Percentiles rank a stretch among this genome's conserved stretches.
Conservation (phyloP, 164 flowering plant species). For the Vitis amurensis region DNA sequence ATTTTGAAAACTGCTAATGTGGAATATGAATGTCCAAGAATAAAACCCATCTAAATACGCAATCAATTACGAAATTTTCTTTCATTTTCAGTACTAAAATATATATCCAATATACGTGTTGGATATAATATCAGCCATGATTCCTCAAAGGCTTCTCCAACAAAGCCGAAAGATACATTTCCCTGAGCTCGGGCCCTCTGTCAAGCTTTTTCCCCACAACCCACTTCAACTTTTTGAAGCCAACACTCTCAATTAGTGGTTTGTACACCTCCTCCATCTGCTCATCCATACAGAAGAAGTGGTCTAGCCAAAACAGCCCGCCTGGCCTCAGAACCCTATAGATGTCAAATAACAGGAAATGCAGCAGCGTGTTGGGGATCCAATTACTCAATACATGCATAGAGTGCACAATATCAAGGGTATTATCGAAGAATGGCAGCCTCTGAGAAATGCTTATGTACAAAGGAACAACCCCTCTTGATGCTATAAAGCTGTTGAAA, state of each 20-base stretch:
- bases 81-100: too few relatives aligned
- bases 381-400: slow-evolving; percentile 74
- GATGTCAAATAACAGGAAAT: slow-evolving; percentile 57
- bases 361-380: slow-evolving; percentile 55
- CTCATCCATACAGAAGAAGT: slow-evolving; percentile 54
- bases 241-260: slow-evolving; percentile 56
- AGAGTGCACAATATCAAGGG: slow-evolving; percentile 65
- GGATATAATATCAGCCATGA: too few relatives aligned
- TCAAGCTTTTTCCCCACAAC: slow-evolving; percentile 61
- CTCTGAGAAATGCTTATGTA: slow-evolving; percentile 60
- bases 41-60: too few relatives aligned
- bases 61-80: too few relatives aligned
- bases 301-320: slow-evolving; percentile 75
- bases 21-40: too few relatives aligned
- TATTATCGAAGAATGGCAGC: slow-evolving; percentile 73
- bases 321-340: slow-evolving; percentile 76
- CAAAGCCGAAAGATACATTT: slow-evolving; percentile 66
- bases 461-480: slow-evolving; percentile 62
- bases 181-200: slow-evolving; percentile 44
- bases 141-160: slow-evolving; percentile 57
- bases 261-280: slow-evolving; percentile 45
- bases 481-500: slow-evolving; percentile 61
- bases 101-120: too few relatives aligned
- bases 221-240: slow-evolving; percentile 64
- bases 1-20: too few relatives aligned